Evolutionary conservation across 441 rosid genomes (phyloP).

Genomic region (Bocquillonia castaneifolia): DNA sequence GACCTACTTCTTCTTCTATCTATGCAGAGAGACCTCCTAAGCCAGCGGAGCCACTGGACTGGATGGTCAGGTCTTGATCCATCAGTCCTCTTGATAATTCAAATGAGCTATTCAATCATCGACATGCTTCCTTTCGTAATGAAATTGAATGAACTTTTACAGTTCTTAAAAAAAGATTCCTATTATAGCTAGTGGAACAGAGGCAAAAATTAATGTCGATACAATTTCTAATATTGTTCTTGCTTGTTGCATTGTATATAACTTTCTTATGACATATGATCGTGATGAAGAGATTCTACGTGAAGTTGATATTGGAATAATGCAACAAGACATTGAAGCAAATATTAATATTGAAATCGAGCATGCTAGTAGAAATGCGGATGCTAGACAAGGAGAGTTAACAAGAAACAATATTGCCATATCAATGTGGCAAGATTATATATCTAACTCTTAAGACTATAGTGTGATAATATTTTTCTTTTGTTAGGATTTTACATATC

Average conservation of each 20-base stretch:
- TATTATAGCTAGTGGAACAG: neutral
- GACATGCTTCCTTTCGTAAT: neutral
- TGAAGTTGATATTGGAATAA: neutral
- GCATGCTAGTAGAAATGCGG: no score
- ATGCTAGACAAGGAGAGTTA: neutral
- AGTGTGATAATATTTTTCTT: neutral
- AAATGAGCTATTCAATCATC: neutral
- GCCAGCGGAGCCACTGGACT: no score
- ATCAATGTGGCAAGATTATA: neutral
- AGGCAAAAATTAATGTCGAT: neutral
- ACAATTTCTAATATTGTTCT: neutral
- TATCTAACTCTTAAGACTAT: neutral
- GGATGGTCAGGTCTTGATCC: no score
- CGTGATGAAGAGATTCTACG: neutral
- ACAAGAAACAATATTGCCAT: neutral
- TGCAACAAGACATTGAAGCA: neutral
- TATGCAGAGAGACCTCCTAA: no score
- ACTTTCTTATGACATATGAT: no score
- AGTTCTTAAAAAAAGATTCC: neutral
- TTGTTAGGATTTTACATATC: no score
- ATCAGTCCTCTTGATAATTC: neutral
- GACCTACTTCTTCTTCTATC: no score
- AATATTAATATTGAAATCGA: no score
- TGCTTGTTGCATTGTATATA: neutral
- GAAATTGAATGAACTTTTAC: neutral